Evolutionary conservation across 306 rosid species (phyloP).

Genomic region (Comarum palustre): DNA sequence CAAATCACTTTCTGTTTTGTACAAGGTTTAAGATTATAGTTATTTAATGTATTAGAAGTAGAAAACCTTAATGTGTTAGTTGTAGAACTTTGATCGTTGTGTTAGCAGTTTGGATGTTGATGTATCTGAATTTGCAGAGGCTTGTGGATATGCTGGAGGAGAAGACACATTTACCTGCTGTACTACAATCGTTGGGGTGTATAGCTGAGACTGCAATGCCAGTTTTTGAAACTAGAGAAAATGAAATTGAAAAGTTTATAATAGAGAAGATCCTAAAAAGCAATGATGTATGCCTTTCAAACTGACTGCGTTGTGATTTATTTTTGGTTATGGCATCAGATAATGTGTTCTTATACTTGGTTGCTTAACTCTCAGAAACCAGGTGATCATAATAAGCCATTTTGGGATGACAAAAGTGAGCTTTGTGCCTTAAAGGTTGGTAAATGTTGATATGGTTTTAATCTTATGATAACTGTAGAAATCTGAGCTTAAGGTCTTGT

Average conservation of each 20-base stretch:
- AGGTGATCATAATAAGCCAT: conserved; percentile 43
- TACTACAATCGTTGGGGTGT: conserved; percentile 94
- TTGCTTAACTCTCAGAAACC: conserved; percentile 57
- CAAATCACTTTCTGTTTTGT: conserved; percentile 87
- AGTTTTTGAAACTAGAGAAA: conserved; percentile 89
- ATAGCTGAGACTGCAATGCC: conserved; percentile 97
- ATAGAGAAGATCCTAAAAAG: conserved; percentile 60
- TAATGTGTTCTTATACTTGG: conserved; percentile 25
- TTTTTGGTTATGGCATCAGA: conserved; percentile 10
- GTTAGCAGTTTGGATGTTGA: conserved; percentile 26
- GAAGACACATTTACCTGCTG: conserved; percentile 77
- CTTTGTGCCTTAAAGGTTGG: conserved; percentile 85
- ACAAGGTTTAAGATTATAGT: conserved; percentile 64
- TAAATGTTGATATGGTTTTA: conserved; percentile 19
- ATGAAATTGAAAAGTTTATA: conserved; percentile 75
- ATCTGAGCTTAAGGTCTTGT: background rate
- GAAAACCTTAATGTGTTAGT: background rate
- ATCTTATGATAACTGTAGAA: background rate
- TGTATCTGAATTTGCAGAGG: conserved; percentile 53
- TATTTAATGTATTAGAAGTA: conserved; percentile 29
- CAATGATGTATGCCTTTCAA: conserved; percentile 52
- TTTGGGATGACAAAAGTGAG: conserved; percentile 86
- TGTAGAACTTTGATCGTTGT: conserved; percentile 5
- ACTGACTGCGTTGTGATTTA: conserved; percentile 11
- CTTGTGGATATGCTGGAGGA: conserved; percentile 92